Conservation (phyloP, 140 eudicot species). For the Senecio squalidus region DNA sequence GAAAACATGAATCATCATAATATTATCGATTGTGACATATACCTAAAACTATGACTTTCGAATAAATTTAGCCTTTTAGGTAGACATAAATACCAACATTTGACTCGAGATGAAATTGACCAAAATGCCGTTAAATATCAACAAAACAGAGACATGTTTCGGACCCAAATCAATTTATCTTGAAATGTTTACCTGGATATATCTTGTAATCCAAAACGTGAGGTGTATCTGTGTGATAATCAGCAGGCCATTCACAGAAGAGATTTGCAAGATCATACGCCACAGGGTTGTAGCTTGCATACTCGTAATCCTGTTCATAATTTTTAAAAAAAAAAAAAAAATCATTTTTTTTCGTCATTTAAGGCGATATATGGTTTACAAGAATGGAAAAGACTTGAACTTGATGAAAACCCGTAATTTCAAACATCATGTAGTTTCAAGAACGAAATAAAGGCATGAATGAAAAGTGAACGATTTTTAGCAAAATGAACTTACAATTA, state of each 20-base stretch:
- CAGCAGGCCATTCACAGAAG: conserved; percentile 92
- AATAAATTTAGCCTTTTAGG: no score
- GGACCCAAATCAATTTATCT: not conserved
- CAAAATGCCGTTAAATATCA: not conserved
- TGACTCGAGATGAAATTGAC: not conserved
- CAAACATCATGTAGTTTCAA: conserved; percentile 4
- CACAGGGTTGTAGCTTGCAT: conserved; percentile 82
- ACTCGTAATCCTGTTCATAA: conserved; percentile 74
- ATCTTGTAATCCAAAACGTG: conserved; percentile 51
- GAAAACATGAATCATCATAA: not conserved
- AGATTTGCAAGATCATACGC: conserved; percentile 86
- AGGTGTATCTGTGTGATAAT: conserved; percentile 80
- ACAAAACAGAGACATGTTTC: not conserved
- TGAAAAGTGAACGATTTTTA: not conserved
- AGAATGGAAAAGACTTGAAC: not conserved
- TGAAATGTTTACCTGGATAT: conserved; percentile 57
- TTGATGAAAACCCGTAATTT: conserved; percentile 5
- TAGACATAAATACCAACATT: not conserved
- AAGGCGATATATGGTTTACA: not conserved
- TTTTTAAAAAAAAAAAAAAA: not conserved
- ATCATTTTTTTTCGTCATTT: not conserved
- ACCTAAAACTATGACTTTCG: not conserved
- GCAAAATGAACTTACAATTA: conserved; percentile 53
- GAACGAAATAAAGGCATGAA: conserved; percentile 5
- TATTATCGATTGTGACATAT: not conserved